Conservation (phyloP, 2,329 filamentous ascomycete species). For the Neodidymelliopsis sp. region DNA sequence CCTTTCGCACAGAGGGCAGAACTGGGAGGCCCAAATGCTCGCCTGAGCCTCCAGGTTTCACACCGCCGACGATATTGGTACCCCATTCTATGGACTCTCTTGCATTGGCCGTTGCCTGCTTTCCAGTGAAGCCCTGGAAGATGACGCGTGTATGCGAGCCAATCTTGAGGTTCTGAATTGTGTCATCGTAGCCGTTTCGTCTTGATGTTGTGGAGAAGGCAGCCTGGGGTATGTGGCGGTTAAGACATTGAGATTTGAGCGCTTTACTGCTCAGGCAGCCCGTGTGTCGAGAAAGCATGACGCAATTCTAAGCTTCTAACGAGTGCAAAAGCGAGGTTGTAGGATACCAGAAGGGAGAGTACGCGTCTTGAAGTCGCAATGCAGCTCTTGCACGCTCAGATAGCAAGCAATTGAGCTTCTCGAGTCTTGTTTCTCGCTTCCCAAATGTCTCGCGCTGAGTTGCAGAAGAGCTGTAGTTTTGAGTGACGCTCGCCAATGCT, state of each 20-base stretch:
- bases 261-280: constrained; percentile 18
- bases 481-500: constrained; percentile 2
- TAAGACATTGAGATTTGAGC: neutral
- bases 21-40: constrained; percentile 78
- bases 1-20: constrained; percentile 71
- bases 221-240: constrained; percentile 18
- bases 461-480: constrained; percentile 12
- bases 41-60: constrained; percentile 73
- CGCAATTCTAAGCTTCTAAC: constrained; percentile 2
- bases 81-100: constrained; percentile 79
- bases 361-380: neutral
- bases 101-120: constrained; percentile 76
- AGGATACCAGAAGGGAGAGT: neutral
- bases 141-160: constrained; percentile 71
- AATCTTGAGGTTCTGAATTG: constrained; percentile 71
- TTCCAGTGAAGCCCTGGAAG: constrained; percentile 75
- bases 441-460: neutral
- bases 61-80: constrained; percentile 80
- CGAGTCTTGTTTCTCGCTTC: neutral
- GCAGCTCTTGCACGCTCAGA: neutral
- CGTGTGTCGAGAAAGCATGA: constrained; percentile 20
- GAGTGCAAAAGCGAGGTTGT: neutral
- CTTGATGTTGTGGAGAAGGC: constrained; percentile 40
- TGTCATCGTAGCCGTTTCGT: constrained; percentile 63
- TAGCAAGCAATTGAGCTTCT: constrained; percentile 4